Percentiles rank a stretch among this genome's conserved stretches.
Conservation (phyloP, 2,329 filamentous ascomycete genomes). For the Penicillium sp. region DNA sequence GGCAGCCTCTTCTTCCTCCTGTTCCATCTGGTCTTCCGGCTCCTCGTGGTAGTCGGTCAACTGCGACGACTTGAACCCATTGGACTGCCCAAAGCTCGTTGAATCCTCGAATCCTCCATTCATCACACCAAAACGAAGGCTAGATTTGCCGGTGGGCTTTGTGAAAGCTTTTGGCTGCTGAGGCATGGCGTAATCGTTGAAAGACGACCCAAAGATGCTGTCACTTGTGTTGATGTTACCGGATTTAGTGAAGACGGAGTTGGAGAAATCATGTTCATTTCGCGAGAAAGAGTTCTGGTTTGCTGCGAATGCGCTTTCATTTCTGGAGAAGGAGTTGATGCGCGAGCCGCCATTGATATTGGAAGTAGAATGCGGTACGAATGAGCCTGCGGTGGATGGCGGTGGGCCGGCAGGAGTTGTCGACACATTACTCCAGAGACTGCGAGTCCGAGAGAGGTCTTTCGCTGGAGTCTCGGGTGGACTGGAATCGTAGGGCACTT, state of each 20-base stretch:
- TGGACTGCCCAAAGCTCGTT: slow-evolving; percentile 25
- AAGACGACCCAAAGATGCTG: slow-evolving; percentile 39
- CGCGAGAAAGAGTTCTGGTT: slow-evolving; percentile 21
- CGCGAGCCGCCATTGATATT: slow-evolving; percentile 52
- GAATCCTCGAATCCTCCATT: slow-evolving; percentile 30
- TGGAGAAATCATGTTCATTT: slow-evolving; percentile 28
- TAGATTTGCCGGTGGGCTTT: slow-evolving; percentile 25
- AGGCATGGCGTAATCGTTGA: slow-evolving; percentile 31
- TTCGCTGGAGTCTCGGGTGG: slow-evolving; percentile 41
- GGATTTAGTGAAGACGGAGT: slow-evolving; percentile 39
- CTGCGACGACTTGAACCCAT: slow-evolving; percentile 26
- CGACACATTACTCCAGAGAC: slow-evolving; percentile 45
- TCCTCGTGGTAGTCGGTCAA: slow-evolving; percentile 28
- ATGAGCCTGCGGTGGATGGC: slow-evolving; percentile 52
- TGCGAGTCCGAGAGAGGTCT: slow-evolving; percentile 32
- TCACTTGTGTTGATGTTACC: slow-evolving; percentile 35
- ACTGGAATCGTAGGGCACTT: slow-evolving; percentile 35
- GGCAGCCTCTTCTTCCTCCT: slow-evolving; percentile 36
- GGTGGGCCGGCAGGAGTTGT: slow-evolving; percentile 58
- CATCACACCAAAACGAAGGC: slow-evolving; percentile 28
- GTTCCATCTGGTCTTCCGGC: slow-evolving; percentile 20
- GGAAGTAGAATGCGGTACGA: slow-evolving; percentile 54
- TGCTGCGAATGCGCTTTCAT: slow-evolving; percentile 23
- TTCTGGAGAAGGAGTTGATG: slow-evolving; percentile 28
- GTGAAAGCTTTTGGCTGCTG: slow-evolving; percentile 28